phyloP scores from a whole-genome alignment of 2,329 filamentous ascomycete species.

The Ophiostoma quercus region DNA sequence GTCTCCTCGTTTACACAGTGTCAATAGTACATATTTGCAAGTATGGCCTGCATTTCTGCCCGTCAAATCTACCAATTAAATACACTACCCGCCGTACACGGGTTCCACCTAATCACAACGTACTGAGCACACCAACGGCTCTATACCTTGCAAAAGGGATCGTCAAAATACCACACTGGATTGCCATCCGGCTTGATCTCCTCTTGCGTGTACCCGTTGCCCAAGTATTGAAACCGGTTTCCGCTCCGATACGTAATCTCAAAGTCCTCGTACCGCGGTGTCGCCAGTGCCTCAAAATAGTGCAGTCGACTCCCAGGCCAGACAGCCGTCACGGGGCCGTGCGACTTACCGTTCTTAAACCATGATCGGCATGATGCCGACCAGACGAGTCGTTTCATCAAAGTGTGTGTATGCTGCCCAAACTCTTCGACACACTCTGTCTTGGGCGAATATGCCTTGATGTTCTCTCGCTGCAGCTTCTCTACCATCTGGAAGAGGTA shows the following conservation, averaged over 20 bases:
- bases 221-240: slow-evolving; percentile 38
- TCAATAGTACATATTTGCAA: background rate
- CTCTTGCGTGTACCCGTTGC: slow-evolving; percentile 35
- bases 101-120: background rate
- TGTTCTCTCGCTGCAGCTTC: slow-evolving; percentile 33
- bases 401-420: slow-evolving; percentile 31
- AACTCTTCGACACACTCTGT: slow-evolving; percentile 27
- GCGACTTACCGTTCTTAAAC: slow-evolving; percentile 37
- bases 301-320: slow-evolving; percentile 44
- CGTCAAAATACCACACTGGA: slow-evolving; percentile 15
- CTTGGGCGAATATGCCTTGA: slow-evolving; percentile 26
- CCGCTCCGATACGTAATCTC: slow-evolving; percentile 35
- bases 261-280: slow-evolving; percentile 44
- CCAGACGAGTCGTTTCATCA: slow-evolving; percentile 33
- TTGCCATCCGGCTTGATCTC: slow-evolving; percentile 1
- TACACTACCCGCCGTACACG: background rate
- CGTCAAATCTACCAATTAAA: background rate
- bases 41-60: background rate
- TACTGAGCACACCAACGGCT: background rate
- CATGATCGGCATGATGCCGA: slow-evolving; percentile 30
- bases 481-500: slow-evolving; percentile 31
- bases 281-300: slow-evolving; percentile 38
- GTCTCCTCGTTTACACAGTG: background rate
- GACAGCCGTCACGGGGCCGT: slow-evolving; percentile 38
- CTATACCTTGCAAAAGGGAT: slow-evolving; percentile 13